These are phyloP conservation scores for Naganishia vishniacii DNA, from an alignment of 768 basidiomycete species.

Conservation along the genomic window DNA sequence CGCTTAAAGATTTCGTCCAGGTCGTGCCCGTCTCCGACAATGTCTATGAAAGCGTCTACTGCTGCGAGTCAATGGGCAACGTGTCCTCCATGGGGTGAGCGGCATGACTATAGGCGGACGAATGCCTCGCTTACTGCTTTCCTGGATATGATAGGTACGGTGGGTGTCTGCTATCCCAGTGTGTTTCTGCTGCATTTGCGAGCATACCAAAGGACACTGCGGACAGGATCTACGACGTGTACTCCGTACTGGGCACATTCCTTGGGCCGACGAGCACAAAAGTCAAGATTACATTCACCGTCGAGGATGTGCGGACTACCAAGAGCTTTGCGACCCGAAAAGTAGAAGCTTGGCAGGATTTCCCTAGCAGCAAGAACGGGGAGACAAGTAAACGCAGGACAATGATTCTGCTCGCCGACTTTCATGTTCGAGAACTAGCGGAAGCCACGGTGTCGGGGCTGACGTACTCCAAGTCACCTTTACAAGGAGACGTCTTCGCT, in stretches of 20 bases:
- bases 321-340: conserved; percentile 25
- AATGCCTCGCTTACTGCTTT: background rate
- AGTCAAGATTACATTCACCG: conserved; percentile 20
- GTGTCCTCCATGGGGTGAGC: background rate
- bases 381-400: background rate
- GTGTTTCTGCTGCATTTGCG: conserved; percentile 10
- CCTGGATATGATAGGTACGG: background rate
- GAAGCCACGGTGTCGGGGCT: background rate
- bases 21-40: conserved; percentile 1
- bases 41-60: conserved; percentile 1
- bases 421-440: conserved; percentile 24
- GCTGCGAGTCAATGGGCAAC: conserved; percentile 4
- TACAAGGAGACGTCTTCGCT: background rate
- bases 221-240: conserved; percentile 23
- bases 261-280: conserved; percentile 30
- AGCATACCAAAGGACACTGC: background rate
- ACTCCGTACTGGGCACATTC: conserved; percentile 29
- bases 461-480: conserved; percentile 19
- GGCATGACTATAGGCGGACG: background rate
- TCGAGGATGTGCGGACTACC: conserved; percentile 26
- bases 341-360: conserved; percentile 26
- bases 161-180: background rate
- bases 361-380: background rate
- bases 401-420: conserved; percentile 26
- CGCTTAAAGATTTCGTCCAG: conserved; percentile 13